phyloP scores from a whole-genome alignment of 208 protist species.

The Strigomonas galati region DNA sequence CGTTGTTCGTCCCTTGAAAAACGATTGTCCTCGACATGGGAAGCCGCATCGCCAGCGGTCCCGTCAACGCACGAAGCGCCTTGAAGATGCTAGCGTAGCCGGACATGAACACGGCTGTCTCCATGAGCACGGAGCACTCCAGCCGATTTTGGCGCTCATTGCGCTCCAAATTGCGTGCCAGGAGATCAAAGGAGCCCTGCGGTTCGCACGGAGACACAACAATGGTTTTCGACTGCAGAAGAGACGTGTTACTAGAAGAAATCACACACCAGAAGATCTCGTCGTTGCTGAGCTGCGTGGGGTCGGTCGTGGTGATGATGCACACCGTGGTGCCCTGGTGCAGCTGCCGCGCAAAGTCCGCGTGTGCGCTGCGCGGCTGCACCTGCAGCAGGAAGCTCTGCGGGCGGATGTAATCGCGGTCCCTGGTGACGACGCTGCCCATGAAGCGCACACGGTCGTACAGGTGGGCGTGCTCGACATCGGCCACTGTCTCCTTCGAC shows the following conservation, averaged over 20 bases:
- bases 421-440: constrained; percentile 63
- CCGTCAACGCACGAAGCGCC: constrained; percentile 71
- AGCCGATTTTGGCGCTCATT: constrained; percentile 50
- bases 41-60: constrained; percentile 82
- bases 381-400: constrained; percentile 77
- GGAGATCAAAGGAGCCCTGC: constrained; percentile 44
- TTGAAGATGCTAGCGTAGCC: constrained; percentile 81
- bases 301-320: constrained; percentile 70
- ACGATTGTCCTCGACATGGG: constrained; percentile 58
- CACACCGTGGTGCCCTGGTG: constrained; percentile 73
- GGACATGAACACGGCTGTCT: constrained; percentile 78
- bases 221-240: constrained; percentile 55
- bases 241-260: constrained; percentile 50
- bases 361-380: constrained; percentile 47
- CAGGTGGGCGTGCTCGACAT: constrained; percentile 69
- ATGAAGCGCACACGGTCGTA: constrained; percentile 62
- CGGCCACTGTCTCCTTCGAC: constrained; percentile 46
- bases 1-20: not conserved
- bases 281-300: constrained; percentile 26
- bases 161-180: constrained; percentile 61
- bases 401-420: constrained; percentile 67
- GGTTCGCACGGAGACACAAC: constrained; percentile 62
- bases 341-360: constrained; percentile 44
- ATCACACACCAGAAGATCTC: constrained; percentile 88
- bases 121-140: constrained; percentile 63